Conservation (phyloP, 257 asterid genomes). For the Striga asiatica region DNA sequence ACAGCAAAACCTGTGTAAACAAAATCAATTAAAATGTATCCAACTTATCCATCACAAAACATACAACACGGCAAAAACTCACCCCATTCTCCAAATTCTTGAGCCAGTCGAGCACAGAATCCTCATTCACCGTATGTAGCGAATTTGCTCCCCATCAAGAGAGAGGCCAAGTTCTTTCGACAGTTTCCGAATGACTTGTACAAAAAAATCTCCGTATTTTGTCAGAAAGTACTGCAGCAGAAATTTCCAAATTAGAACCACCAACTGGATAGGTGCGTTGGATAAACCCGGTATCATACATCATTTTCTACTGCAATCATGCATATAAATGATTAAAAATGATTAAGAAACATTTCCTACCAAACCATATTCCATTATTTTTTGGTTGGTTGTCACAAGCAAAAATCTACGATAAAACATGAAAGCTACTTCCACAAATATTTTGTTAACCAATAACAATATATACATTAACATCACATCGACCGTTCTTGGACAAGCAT, state of each 20-base stretch:
- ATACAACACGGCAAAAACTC: conserved; percentile 17
- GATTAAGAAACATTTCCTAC: too few species aligned
- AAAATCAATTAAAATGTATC: background rate
- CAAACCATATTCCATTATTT: too few species aligned
- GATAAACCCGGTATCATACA: too few species aligned
- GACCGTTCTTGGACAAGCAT: background rate
- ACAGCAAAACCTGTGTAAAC: conserved; percentile 44
- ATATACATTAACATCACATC: background rate
- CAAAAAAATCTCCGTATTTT: conserved; percentile 59
- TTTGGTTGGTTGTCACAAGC: too few species aligned
- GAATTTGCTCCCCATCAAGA: conserved; percentile 50
- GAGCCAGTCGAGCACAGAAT: conserved; percentile 45
- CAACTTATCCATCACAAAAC: background rate
- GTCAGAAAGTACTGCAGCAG: conserved; percentile 59
- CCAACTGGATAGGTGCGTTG: too few species aligned
- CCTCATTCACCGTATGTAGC: conserved; percentile 53
- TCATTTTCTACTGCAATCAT: background rate
- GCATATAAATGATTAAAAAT: too few species aligned
- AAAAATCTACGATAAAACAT: too few species aligned
- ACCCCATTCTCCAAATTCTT: conserved; percentile 63
- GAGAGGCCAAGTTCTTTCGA: conserved; percentile 47
- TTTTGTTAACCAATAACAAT: too few species aligned
- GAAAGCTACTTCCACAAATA: too few species aligned
- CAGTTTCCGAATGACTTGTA: conserved; percentile 37
- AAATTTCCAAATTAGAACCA: conserved; percentile 24